Evolutionary conservation across 148 eudicot genomes (phyloP).

Genomic region (Fagopyrum homotropicum): DNA sequence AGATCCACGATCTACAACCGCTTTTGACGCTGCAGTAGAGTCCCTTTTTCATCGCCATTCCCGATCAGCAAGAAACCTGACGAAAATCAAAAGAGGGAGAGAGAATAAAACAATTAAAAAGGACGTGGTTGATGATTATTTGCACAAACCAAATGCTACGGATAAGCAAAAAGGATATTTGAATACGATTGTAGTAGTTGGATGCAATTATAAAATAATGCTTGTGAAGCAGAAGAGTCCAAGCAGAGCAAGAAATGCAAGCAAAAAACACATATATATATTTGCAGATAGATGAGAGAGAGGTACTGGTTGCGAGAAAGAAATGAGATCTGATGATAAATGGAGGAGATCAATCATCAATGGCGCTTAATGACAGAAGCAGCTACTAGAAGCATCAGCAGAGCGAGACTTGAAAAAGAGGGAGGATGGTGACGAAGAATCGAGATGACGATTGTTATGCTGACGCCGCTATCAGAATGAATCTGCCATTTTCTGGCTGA

Average conservation of each 20-base stretch:
- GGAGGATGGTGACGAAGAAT: neutral
- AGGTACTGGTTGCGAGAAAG: neutral
- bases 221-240: neutral
- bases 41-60: conserved; percentile 53
- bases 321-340: neutral
- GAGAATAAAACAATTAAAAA: neutral
- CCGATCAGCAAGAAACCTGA: conserved; percentile 16
- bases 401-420: neutral
- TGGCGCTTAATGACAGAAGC: neutral
- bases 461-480: conserved; percentile 15
- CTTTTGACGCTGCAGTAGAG: conserved; percentile 26
- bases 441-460: neutral
- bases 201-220: neutral
- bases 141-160: neutral
- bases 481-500: neutral
- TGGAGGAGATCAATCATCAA: conserved; percentile 9
- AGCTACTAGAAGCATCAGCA: neutral
- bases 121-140: neutral
- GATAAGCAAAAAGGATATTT: neutral
- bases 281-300: neutral
- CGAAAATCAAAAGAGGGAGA: neutral
- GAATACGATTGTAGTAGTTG: neutral
- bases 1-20: conserved; percentile 35
- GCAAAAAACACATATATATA: neutral
- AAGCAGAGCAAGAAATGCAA: neutral